phyloP scores from a whole-genome alignment of 2,329 filamentous ascomycete genomes.

The Monosporascus sp. region DNA sequence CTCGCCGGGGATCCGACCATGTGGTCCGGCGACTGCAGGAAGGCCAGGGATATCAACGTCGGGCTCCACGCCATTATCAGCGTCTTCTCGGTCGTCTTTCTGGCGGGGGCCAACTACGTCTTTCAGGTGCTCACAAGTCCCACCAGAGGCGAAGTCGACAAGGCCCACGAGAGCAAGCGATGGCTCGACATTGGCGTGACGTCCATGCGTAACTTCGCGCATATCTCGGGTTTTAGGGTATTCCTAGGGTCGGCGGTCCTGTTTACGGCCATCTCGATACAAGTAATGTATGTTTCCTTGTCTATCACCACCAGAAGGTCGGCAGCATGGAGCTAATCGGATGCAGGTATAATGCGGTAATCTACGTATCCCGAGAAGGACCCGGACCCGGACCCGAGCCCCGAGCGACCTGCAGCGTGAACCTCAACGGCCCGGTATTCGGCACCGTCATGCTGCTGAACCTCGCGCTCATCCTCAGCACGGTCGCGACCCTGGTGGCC shows the following conservation, averaged over 20 bases:
- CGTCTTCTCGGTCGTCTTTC: conserved; percentile 35
- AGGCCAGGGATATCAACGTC: conserved; percentile 32
- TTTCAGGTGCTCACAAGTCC: conserved; percentile 52
- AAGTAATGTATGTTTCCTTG: conserved; percentile 42
- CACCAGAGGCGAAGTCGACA: conserved; percentile 42
- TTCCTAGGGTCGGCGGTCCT: conserved; percentile 35
- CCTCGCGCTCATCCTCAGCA: conserved; percentile 20
- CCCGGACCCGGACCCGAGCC: conserved; percentile 14
- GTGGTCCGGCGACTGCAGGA: conserved; percentile 33
- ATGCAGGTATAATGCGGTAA: conserved; percentile 46
- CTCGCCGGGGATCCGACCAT: conserved; percentile 33
- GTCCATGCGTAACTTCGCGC: conserved; percentile 43
- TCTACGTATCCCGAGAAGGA: conserved; percentile 36
- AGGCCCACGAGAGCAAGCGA: conserved; percentile 38
- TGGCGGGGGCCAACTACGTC: conserved; percentile 48
- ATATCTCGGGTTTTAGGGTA: conserved; percentile 37
- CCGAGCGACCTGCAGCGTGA: conserved; percentile 31
- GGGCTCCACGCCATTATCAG: conserved; percentile 42
- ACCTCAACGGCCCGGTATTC: conserved; percentile 39
- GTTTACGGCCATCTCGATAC: conserved; percentile 37
- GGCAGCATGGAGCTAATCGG: background rate
- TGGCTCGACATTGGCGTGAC: conserved; percentile 53
- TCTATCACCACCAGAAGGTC: background rate
- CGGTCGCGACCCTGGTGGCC: conserved; percentile 18
- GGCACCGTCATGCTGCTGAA: conserved; percentile 30